Percentiles rank a stretch among this genome's conserved stretches.
Conservation (phyloP, 805 yeast genomes). For the Wickerhamiella sorbophila region DNA sequence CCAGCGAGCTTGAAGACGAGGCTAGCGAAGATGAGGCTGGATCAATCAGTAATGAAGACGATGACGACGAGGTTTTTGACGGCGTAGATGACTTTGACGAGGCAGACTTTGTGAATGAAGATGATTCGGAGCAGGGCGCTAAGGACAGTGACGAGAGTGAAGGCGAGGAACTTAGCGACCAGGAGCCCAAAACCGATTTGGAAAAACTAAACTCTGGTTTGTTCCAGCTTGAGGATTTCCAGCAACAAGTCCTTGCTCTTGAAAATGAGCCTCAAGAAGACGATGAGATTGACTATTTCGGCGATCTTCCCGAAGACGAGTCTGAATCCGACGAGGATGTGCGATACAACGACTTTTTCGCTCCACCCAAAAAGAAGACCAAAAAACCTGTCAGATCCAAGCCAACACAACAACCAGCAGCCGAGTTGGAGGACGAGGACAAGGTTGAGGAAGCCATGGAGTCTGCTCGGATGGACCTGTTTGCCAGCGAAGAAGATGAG, state of each 20-base stretch:
- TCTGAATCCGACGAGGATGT: conserved; percentile 34
- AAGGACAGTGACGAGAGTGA: conserved; percentile 28
- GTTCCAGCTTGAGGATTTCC: conserved; percentile 74
- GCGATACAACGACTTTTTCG: conserved; percentile 29
- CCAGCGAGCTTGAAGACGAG: conserved; percentile 21
- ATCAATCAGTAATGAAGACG: conserved; percentile 16
- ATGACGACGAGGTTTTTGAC: conserved; percentile 9
- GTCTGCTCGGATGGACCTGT: conserved; percentile 24
- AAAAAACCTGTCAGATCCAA: not conserved
- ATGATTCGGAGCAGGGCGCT: conserved; percentile 22
- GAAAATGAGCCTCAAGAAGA: conserved; percentile 37
- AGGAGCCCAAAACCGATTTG: conserved; percentile 31
- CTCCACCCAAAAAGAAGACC: conserved; percentile 22
- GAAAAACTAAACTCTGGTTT: conserved; percentile 70
- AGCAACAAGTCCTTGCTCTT: conserved; percentile 52
- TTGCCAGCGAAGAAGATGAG: conserved; percentile 34
- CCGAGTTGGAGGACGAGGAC: conserved; percentile 13
- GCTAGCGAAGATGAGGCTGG: conserved; percentile 20
- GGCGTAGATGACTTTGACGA: conserved; percentile 19
- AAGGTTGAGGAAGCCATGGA: conserved; percentile 21
- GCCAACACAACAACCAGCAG: conserved; percentile 5
- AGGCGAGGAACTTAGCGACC: conserved; percentile 16
- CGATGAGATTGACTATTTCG: conserved; percentile 34
- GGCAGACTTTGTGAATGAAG: conserved; percentile 17
- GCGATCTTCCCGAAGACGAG: conserved; percentile 26